A percentile compares a stretch with the other conserved stretches of the same genome.
phyloP scores from a whole-genome alignment of 306 rosid species.

The Argentina anserina region DNA sequence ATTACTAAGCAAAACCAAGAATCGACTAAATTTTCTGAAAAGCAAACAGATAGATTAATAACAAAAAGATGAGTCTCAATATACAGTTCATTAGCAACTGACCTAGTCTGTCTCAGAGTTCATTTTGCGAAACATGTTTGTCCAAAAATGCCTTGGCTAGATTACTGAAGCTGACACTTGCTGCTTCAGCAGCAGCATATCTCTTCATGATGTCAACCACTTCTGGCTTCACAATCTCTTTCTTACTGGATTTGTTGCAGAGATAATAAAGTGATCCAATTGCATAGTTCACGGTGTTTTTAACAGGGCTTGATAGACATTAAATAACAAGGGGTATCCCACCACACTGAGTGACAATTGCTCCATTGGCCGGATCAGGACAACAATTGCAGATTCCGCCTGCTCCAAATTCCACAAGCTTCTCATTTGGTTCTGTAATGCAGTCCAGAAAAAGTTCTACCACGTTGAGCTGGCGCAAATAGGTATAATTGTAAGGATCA shows the following conservation, averaged over 20 bases:
- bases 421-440: constrained; percentile 82
- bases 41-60: neutral
- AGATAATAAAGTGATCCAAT: constrained; percentile 73
- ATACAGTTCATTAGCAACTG: neutral
- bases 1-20: neutral
- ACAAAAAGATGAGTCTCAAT: neutral
- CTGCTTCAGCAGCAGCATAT: constrained; percentile 71
- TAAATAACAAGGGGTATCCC: constrained; percentile 76
- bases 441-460: constrained; percentile 90
- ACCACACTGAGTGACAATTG: constrained; percentile 44
- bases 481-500: constrained; percentile 80
- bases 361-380: constrained; percentile 62
- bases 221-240: constrained; percentile 78
- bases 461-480: constrained; percentile 84
- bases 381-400: constrained; percentile 92
- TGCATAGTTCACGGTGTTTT: constrained; percentile 81
- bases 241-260: constrained; percentile 54
- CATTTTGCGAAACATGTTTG: constrained; percentile 44
- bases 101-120: constrained; percentile 7
- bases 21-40: neutral
- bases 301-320: constrained; percentile 85
- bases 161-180: constrained; percentile 71
- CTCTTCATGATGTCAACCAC: constrained; percentile 68
- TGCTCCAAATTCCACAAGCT: constrained; percentile 78
- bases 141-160: constrained; percentile 76